These are phyloP conservation scores for Tricholomella constricta DNA, from an alignment of 768 basidiomycete species.

Conservation along the genomic window DNA sequence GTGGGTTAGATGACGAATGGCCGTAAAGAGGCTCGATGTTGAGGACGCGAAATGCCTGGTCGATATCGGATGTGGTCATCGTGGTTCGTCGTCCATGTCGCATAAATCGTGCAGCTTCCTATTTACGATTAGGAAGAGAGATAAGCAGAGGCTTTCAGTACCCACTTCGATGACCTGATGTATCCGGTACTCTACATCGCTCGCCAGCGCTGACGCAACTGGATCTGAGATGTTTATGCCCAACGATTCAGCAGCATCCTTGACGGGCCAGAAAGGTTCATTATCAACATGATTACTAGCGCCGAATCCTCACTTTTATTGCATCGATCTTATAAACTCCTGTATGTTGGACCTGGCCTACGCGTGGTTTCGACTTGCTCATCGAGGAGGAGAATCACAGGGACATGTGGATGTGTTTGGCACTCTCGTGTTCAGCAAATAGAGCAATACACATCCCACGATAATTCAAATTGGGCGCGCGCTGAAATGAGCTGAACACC, in stretches of 20 bases:
- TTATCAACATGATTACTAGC: not conserved
- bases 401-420: not conserved
- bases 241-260: constrained; percentile 93
- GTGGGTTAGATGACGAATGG: constrained; percentile 66
- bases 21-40: constrained; percentile 97
- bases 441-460: not conserved
- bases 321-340: constrained; percentile 67
- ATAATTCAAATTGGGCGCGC: no score
- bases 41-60: constrained; percentile 88
- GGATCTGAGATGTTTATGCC: constrained; percentile 78
- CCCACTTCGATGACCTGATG: constrained; percentile 91
- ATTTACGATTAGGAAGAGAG: constrained; percentile 16
- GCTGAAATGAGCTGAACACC: no score
- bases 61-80: constrained; percentile 87
- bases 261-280: constrained; percentile 1
- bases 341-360: constrained; percentile 49
- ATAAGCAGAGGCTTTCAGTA: not conserved
- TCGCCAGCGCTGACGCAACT: constrained; percentile 84
- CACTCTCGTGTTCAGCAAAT: not conserved
- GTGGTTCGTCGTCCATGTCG: constrained; percentile 90
- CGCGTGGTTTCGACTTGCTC: constrained; percentile 52
- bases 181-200: constrained; percentile 95
- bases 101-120: constrained; percentile 98
- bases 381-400: constrained; percentile 19
- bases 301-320: constrained; percentile 49